These are phyloP conservation scores for Neoarthrinium moseri DNA, from an alignment of 2,329 filamentous ascomycete species.

Conservation along the genomic window DNA sequence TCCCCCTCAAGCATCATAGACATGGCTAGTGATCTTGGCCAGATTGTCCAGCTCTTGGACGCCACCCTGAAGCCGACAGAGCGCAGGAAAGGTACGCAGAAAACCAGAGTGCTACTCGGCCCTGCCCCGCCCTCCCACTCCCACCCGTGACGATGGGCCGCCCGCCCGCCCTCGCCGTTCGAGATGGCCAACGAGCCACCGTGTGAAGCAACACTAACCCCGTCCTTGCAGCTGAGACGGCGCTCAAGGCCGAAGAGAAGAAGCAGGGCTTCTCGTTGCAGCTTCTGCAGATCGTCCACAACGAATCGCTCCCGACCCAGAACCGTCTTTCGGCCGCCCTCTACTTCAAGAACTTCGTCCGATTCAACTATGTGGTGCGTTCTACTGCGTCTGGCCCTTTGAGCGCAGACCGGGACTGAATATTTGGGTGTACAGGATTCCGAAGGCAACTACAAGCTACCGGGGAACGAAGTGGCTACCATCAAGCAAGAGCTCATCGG, in stretches of 20 bases:
- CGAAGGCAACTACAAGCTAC: conserved; percentile 89
- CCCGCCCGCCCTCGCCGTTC: too few species aligned
- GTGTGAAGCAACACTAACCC: too few species aligned
- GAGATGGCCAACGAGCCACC: too few species aligned
- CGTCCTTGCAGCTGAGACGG: conserved; percentile 70
- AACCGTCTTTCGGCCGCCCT: conserved; percentile 85
- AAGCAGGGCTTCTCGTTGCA: conserved; percentile 85
- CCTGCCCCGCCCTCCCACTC: conserved; percentile 17
- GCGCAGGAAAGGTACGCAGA: conserved; percentile 78
- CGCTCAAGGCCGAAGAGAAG: conserved; percentile 74
- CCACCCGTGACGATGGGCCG: too few species aligned
- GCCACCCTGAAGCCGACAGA: conserved; percentile 85
- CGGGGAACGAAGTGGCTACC: conserved; percentile 75
- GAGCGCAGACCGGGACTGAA: not conserved
- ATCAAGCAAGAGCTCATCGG: conserved; percentile 96
- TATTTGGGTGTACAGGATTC: conserved; percentile 60
- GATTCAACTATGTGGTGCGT: conserved; percentile 82
- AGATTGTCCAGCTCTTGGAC: conserved; percentile 80
- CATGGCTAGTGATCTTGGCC: conserved; percentile 57
- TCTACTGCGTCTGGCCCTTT: not conserved
- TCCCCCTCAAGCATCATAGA: conserved; percentile 19
- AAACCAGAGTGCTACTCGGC: not conserved
- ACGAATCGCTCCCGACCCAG: conserved; percentile 67
- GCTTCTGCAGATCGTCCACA: conserved; percentile 87
- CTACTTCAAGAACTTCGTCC: conserved; percentile 98